Conservation (phyloP, 2,329 filamentous ascomycete genomes). For the Alternaria triticina region DNA sequence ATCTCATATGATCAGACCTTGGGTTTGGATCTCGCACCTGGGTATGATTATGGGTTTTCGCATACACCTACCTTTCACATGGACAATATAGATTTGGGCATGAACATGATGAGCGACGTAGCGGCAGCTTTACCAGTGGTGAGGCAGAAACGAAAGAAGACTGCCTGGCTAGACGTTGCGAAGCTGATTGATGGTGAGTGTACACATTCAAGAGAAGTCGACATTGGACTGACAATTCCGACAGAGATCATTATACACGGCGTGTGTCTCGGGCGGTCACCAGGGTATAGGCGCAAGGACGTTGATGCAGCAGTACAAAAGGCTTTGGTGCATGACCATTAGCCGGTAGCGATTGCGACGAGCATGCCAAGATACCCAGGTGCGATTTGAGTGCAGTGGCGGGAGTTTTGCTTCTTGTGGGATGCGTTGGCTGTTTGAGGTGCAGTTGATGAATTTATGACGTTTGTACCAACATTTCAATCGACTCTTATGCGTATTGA, state of each 20-base stretch:
- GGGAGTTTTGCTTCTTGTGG: background rate
- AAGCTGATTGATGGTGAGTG: conserved; percentile 54
- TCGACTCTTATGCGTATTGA: background rate
- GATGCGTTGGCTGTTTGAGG: background rate
- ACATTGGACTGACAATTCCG: conserved; percentile 27
- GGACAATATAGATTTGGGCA: conserved; percentile 19
- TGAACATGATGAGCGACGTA: conserved; percentile 25
- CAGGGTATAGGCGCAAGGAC: conserved; percentile 53
- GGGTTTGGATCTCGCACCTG: conserved; percentile 42
- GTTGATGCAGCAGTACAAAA: conserved; percentile 51
- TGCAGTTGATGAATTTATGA: background rate
- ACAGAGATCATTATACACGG: conserved; percentile 46
- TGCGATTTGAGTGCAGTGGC: background rate
- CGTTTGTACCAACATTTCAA: background rate
- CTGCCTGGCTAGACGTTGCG: conserved; percentile 52
- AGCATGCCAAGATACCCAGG: background rate
- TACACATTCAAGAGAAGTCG: background rate
- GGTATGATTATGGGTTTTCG: conserved; percentile 28
- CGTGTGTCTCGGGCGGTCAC: conserved; percentile 53
- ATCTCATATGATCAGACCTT: conserved; percentile 39
- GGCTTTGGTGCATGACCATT: conserved; percentile 36
- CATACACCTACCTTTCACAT: conserved; percentile 12
- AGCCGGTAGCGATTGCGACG: background rate
- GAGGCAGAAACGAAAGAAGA: conserved; percentile 41
- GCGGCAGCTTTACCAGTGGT: conserved; percentile 21